Base-by-base conservation (phyloP, 805 yeast genomes). In the Teunomyces pallodes region DNA sequence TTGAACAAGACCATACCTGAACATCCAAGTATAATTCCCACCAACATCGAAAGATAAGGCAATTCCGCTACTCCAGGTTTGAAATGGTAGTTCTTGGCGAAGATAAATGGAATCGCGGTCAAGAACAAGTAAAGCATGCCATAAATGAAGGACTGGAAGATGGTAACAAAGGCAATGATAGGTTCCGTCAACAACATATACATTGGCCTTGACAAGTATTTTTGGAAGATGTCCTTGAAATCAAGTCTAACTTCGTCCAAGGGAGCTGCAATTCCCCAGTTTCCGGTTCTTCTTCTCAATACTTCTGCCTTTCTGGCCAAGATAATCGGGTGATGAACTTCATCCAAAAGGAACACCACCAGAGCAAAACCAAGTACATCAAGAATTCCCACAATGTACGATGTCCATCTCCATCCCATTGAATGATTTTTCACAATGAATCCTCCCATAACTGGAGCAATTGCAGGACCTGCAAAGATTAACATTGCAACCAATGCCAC, bases 381-480 rank as follows among this genome's bases (percentile, higher is more conserved):
- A 4, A 20, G 24, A 20, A 20, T 20, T 20, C 24, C 24, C 24
- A 20, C 24, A 20, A 20, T 69, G 64, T 87, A 89, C 53, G 75
- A 77, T 9, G 87, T 78, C 96, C 95, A 89, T 61, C 96, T 75
- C 95, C 96, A 88, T 13, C 90, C 88, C 38, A 90, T 70, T 47
- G 76, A 71, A 69, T 58, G 47, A 20, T 81, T 77, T 42, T 68
- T 63, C n/a, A 74, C 77, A 39, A 85, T 81, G 64, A 84, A 87
- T 0, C 84, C 84, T 50, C 91, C 88, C 42, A 81, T 79, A 32
- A 77, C 73, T 5, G 48, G 48, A 10, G 44, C 40, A 31, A 45
- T 32, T 2, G 38, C 33, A 5, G 48, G 48, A 2, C 48, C 48
- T 24, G 44, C 48, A 31, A 45, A 45, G 24, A 38, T 39, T 32